Evolutionary conservation across 768 basidiomycete species (phyloP).

Genomic region (Cystofilobasidium bisporidii): DNA sequence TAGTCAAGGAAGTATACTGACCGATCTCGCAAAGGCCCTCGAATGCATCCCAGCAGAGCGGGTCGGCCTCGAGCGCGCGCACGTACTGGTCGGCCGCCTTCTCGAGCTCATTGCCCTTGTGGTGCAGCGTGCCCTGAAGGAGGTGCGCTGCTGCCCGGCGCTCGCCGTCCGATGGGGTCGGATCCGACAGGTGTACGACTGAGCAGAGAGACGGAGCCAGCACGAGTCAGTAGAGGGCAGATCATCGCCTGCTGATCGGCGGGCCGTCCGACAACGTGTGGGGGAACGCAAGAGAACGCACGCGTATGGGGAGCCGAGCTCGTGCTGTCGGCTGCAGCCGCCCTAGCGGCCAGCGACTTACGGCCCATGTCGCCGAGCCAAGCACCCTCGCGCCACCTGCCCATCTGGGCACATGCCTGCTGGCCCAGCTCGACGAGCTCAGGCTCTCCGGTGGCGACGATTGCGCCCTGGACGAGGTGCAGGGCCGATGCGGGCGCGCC

Average conservation of each 20-base stretch:
- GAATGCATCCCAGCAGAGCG: constrained; percentile 85
- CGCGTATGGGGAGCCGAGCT: neutral
- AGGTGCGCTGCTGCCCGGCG: constrained; percentile 66
- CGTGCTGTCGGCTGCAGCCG: no score
- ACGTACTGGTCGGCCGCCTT: constrained; percentile 62
- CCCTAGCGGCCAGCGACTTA: no score
- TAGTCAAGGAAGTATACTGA: constrained; percentile 43
- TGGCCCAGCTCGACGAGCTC: constrained; percentile 59
- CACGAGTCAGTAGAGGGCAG: no score
- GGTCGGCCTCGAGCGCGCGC: constrained; percentile 61
- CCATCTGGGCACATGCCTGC: constrained; percentile 60
- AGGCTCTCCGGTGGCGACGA: constrained; percentile 9
- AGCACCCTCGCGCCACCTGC: constrained; percentile 41
- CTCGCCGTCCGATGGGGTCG: constrained; percentile 46
- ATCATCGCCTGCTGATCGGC: no score
- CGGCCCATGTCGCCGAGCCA: constrained; percentile 1
- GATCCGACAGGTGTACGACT: neutral
- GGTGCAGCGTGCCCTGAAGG: constrained; percentile 62
- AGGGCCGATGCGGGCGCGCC: constrained; percentile 67
- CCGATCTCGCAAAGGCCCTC: constrained; percentile 76
- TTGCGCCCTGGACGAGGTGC: constrained; percentile 46
- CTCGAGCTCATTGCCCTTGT: constrained; percentile 67
- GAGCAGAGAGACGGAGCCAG: no score
- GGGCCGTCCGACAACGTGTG: neutral
- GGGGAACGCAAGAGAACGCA: constrained; percentile 2